Conservation (phyloP, 2,329 filamentous ascomycete species). For the Cercospora janseana region DNA sequence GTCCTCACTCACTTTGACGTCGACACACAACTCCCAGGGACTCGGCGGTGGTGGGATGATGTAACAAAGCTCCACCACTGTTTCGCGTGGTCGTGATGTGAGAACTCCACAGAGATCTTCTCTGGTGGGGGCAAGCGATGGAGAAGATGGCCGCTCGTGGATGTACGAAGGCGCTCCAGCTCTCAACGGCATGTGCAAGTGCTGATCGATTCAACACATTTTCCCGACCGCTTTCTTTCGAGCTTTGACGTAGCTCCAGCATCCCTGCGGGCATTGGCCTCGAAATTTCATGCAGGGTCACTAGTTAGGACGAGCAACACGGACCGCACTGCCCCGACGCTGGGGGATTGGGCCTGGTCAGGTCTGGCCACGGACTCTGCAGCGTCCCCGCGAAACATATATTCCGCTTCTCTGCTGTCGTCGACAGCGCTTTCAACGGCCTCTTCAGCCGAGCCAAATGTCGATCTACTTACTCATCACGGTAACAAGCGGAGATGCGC, state of each 20-base stretch:
- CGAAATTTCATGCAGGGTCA: slow-evolving; percentile 4
- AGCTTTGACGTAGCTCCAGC: slow-evolving; percentile 15
- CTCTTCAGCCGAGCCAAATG: not conserved
- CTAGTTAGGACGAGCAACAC: not conserved
- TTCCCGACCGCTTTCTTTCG: slow-evolving; percentile 6
- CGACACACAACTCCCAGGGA: slow-evolving; percentile 8
- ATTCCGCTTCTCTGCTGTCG: not conserved
- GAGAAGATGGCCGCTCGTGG: not conserved
- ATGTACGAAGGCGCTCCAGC: not conserved
- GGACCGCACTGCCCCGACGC: slow-evolving; percentile 1
- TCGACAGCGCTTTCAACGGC: not conserved
- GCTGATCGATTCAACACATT: slow-evolving; percentile 12
- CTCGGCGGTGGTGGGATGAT: slow-evolving; percentile 7
- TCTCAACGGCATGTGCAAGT: not conserved
- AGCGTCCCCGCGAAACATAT: not conserved
- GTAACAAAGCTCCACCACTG: slow-evolving; percentile 5
- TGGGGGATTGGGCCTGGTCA: not conserved
- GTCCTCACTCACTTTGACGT: slow-evolving; percentile 12
- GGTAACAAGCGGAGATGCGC: not conserved
- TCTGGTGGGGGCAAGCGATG: not conserved
- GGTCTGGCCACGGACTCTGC: not conserved
- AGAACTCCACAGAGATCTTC: not conserved
- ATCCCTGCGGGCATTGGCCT: slow-evolving; percentile 1
- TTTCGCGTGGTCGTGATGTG: slow-evolving; percentile 5
- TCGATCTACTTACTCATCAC: no score